phyloP scores from a whole-genome alignment of 2,329 filamentous ascomycete species.

The Monosporascus cannonballus region DNA sequence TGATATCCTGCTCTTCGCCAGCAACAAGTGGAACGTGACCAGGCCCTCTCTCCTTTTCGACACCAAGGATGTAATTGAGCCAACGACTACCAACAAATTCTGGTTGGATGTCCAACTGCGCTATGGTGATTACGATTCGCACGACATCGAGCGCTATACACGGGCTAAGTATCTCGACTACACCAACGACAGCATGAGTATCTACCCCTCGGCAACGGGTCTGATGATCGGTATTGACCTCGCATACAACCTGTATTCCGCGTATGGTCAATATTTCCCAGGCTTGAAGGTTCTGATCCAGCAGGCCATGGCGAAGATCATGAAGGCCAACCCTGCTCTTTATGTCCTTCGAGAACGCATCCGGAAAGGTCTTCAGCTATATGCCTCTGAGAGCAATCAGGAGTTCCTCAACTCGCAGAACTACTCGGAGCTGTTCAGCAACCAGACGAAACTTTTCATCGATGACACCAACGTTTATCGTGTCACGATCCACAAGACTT shows the following conservation, averaged over 20 bases:
- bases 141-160: slow-evolving; percentile 97
- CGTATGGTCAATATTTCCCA: slow-evolving; percentile 98
- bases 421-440: slow-evolving; percentile 98
- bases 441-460: slow-evolving; percentile 97
- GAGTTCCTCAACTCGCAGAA: slow-evolving; percentile 99
- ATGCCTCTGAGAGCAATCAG: slow-evolving; percentile 97
- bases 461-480: slow-evolving; percentile 99
- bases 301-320: slow-evolving; percentile 98
- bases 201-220: slow-evolving; percentile 94
- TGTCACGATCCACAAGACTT: slow-evolving; percentile 99
- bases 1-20: slow-evolving; percentile 93
- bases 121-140: slow-evolving; percentile 97
- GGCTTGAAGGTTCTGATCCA: slow-evolving; percentile 92
- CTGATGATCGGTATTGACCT: slow-evolving; percentile 97
- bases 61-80: slow-evolving; percentile 90
- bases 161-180: slow-evolving; percentile 98
- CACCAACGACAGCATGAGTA: slow-evolving; percentile 97
- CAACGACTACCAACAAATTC: slow-evolving; percentile 97
- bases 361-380: slow-evolving; percentile 93
- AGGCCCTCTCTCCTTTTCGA: slow-evolving; percentile 89
- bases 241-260: slow-evolving; percentile 96
- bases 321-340: slow-evolving; percentile 97
- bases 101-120: slow-evolving; percentile 96
- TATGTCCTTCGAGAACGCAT: slow-evolving; percentile 98
- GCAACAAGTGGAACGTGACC: slow-evolving; percentile 98